These are phyloP conservation scores for Helianthus tuberosus DNA, from an alignment of 129 eudicot genomes.

Conservation along the genomic window DNA sequence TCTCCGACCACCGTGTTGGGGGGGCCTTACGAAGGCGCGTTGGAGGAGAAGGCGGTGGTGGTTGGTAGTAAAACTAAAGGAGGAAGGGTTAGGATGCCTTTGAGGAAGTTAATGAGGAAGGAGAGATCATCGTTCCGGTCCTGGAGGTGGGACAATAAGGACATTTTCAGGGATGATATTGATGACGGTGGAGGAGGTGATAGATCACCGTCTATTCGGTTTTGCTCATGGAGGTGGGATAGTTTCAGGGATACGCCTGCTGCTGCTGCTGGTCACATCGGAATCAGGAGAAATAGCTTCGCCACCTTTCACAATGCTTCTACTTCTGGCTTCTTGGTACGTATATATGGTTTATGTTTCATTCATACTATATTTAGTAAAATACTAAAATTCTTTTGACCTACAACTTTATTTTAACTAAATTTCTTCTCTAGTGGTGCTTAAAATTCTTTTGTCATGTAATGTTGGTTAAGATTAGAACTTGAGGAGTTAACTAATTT, in stretches of 20 bases:
- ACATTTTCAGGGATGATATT: slow-evolving; percentile 38
- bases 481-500: no score
- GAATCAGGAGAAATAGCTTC: slow-evolving; percentile 63
- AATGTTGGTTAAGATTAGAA: no score
- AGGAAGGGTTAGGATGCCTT: slow-evolving; percentile 18
- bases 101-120: slow-evolving; percentile 25
- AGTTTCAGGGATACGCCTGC: slow-evolving; percentile 38
- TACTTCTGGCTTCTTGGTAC: slow-evolving; percentile 48
- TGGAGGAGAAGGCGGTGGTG: slow-evolving; percentile 20
- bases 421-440: no score
- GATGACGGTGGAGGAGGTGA: slow-evolving; percentile 5
- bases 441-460: no score
- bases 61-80: slow-evolving; percentile 15
- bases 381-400: no score
- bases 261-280: slow-evolving; percentile 29
- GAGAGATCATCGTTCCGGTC: slow-evolving; percentile 42
- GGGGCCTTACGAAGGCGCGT: slow-evolving; percentile 52
- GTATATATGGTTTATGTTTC: not conserved
- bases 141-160: slow-evolving; percentile 60
- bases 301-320: slow-evolving; percentile 25
- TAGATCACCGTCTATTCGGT: slow-evolving; percentile 17
- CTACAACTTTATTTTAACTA: no score
- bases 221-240: slow-evolving; percentile 71
- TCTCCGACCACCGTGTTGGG: slow-evolving; percentile 85
- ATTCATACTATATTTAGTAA: no score